phyloP scores from a whole-genome alignment of 306 rosid genomes.

The Dalbergia cochinchinensis region DNA sequence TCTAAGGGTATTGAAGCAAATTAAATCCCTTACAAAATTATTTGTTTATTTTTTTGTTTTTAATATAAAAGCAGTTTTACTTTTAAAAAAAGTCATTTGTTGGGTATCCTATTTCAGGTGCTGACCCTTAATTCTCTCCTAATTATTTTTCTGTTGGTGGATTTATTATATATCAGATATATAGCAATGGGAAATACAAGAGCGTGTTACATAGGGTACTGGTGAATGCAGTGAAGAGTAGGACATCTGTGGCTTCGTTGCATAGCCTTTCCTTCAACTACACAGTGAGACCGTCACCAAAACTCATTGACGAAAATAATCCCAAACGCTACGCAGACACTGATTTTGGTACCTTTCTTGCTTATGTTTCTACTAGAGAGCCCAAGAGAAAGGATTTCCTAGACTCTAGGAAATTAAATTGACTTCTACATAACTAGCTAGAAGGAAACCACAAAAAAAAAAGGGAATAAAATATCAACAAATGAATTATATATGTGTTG shows the following conservation, averaged over 20 bases:
- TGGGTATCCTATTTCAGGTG: neutral
- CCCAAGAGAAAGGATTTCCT: conserved; percentile 73
- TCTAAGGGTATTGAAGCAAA: too few relatives aligned
- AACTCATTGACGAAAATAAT: conserved; percentile 67
- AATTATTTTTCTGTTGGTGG: neutral
- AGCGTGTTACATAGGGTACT: conserved; percentile 86
- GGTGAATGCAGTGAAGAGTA: conserved; percentile 60
- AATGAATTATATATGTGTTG: neutral
- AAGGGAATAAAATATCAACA: neutral
- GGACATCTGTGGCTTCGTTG: conserved; percentile 80
- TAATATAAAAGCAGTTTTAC: neutral
- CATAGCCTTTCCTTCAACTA: conserved; percentile 66
- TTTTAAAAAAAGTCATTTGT: neutral
- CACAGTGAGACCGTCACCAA: conserved; percentile 65
- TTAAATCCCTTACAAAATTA: too few relatives aligned
- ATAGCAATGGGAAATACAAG: conserved; percentile 90
- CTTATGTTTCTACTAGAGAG: conserved; percentile 66
- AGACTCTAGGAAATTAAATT: conserved; percentile 78
- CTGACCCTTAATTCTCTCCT: neutral
- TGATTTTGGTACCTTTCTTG: conserved; percentile 62
- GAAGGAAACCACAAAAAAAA: neutral
- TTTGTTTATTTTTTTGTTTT: too few relatives aligned
- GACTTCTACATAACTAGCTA: conserved; percentile 8
- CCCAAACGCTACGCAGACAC: conserved; percentile 82
- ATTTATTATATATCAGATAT: conserved; percentile 59